Conservation (phyloP, 2,329 filamentous ascomycete species). For the Xylogone sp. region DNA sequence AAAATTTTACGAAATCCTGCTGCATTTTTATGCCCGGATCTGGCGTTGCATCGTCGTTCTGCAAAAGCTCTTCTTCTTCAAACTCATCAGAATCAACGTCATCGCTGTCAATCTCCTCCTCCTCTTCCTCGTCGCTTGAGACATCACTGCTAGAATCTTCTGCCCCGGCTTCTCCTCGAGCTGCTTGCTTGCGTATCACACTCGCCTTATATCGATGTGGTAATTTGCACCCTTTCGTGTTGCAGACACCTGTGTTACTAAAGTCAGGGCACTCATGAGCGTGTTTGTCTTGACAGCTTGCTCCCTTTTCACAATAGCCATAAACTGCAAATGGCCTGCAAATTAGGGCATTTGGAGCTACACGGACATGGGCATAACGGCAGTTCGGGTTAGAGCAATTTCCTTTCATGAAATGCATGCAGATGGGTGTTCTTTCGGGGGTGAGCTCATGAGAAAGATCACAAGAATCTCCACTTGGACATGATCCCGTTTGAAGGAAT, state of each 20-base stretch:
- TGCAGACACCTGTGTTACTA: constrained; percentile 84
- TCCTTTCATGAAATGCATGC: constrained; percentile 85
- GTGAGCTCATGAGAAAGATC: constrained; percentile 86
- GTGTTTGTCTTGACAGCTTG: constrained; percentile 75
- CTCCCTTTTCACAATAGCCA: constrained; percentile 85
- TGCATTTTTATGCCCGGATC: constrained; percentile 53
- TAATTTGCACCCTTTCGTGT: constrained; percentile 75
- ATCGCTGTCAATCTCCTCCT: constrained; percentile 64
- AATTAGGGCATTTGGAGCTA: constrained; percentile 72
- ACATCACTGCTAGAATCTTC: constrained; percentile 62
- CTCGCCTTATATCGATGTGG: constrained; percentile 86
- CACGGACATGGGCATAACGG: constrained; percentile 79
- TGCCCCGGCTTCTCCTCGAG: constrained; percentile 33
- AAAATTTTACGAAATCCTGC: constrained; percentile 56
- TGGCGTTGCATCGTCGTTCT: constrained; percentile 45
- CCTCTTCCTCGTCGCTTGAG: constrained; percentile 73
- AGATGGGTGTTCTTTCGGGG: constrained; percentile 80
- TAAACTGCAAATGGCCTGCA: constrained; percentile 81
- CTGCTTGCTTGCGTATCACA: constrained; percentile 59
- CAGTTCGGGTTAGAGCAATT: constrained; percentile 86
- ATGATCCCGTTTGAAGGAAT: constrained; percentile 75
- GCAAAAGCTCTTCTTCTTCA: constrained; percentile 57
- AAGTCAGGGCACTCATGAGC: constrained; percentile 93
- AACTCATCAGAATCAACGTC: constrained; percentile 76
- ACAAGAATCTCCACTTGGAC: constrained; percentile 73